Percentiles rank a stretch among this genome's conserved stretches.
Conservation (phyloP, 805 yeast species). For the Torulaspora franciscae region DNA sequence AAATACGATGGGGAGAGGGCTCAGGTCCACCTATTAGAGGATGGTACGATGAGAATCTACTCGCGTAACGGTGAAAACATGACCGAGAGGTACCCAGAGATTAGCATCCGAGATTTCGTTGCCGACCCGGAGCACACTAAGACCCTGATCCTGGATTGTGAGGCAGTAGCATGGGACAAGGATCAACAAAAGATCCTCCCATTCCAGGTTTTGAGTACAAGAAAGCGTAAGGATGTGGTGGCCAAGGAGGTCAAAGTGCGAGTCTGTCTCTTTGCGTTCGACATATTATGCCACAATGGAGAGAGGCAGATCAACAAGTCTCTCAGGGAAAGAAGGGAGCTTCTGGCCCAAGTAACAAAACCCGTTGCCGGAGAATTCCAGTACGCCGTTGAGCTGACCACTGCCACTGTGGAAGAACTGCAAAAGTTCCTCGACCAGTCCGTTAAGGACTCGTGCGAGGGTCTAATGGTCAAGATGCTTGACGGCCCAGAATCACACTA, state of each 20-base stretch:
- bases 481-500: conserved; percentile 77
- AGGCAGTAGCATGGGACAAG: conserved; percentile 96
- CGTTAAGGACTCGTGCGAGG: conserved; percentile 87
- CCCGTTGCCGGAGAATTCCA: conserved; percentile 72
- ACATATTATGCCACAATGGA: conserved; percentile 69
- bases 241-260: conserved; percentile 82
- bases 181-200: conserved; percentile 77
- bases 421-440: conserved; percentile 84
- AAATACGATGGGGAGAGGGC: conserved; percentile 98
- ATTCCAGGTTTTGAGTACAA: conserved; percentile 85
- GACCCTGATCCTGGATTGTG: conserved; percentile 83
- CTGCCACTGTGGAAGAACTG: conserved; percentile 66
- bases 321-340: conserved; percentile 62
- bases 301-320: conserved; percentile 63
- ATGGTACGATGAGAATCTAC: conserved; percentile 69
- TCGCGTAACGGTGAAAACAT: conserved; percentile 95
- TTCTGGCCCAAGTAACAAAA: conserved; percentile 51
- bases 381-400: conserved; percentile 70
- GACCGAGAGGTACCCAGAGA: conserved; percentile 94
- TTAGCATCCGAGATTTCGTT: conserved; percentile 61
- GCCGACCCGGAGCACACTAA: conserved; percentile 37
- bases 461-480: conserved; percentile 88
- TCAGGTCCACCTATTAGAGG: conserved; percentile 71
- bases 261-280: conserved; percentile 91
- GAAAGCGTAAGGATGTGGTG: conserved; percentile 90